A percentile compares a stretch with the other conserved stretches of the same genome.
phyloP scores from a whole-genome alignment of 345 rosid species.

The Lepidium aucheri region DNA sequence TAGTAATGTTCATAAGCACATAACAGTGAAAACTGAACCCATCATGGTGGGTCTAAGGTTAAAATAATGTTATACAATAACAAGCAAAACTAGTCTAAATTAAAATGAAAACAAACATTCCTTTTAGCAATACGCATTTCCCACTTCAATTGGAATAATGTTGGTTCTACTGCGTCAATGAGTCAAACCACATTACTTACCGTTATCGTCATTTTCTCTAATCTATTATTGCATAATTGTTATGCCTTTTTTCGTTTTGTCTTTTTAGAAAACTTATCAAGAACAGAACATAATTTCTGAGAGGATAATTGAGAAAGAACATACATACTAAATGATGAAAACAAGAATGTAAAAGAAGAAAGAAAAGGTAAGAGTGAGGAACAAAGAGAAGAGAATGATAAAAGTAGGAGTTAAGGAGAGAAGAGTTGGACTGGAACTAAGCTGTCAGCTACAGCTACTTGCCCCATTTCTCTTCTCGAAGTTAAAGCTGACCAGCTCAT shows the following conservation, averaged over 20 bases:
- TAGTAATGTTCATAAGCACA: not conserved
- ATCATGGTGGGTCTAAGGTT: not conserved
- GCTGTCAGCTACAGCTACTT: conserved; percentile 24
- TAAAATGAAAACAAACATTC: too few species aligned
- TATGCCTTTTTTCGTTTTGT: too few species aligned
- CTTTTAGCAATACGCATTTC: not conserved
- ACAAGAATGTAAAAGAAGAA: not conserved
- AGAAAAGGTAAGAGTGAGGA: conserved; percentile 1
- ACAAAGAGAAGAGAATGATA: conserved; percentile 17
- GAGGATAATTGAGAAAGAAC: too few species aligned
- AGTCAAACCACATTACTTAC: too few species aligned
- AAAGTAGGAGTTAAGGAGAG: not conserved
- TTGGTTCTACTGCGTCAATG: not conserved
- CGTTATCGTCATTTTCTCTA: not conserved
- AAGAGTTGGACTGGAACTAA: conserved; percentile 24
- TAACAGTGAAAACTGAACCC: not conserved
- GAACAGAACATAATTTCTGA: too few species aligned
- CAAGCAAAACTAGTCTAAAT: not conserved
- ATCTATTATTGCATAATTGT: too few species aligned
- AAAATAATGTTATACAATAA: not conserved
- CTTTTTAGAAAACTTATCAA: too few species aligned
- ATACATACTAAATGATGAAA: not conserved
- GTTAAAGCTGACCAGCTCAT: conserved; percentile 17
- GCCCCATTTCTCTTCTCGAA: conserved; percentile 2
- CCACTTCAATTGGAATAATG: not conserved